These are phyloP conservation scores for Theobroma grandiflorum DNA, from an alignment of 441 rosid genomes.

Conservation along the genomic window DNA sequence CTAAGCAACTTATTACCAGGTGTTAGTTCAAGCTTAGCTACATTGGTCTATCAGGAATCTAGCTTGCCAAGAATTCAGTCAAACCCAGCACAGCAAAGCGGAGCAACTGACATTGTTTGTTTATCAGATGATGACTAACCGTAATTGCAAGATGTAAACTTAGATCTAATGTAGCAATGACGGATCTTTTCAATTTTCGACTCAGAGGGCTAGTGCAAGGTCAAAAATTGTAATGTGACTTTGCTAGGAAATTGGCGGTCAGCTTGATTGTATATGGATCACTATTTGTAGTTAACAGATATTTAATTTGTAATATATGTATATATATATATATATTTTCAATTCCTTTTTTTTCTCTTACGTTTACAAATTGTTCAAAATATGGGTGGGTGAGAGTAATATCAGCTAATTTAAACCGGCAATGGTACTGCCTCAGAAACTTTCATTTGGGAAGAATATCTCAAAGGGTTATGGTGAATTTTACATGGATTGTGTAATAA, in stretches of 20 bases:
- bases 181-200: neutral
- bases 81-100: conserved; percentile 20
- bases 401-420: neutral
- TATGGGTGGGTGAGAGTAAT: neutral
- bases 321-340: neutral
- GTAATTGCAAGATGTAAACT: neutral
- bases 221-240: neutral
- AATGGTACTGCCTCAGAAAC: too few species aligned
- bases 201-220: conserved; percentile 10
- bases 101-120: conserved; percentile 54
- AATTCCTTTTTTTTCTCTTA: neutral
- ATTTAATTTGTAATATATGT: conserved; percentile 4
- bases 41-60: conserved; percentile 30
- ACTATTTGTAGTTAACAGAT: neutral
- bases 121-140: conserved; percentile 88
- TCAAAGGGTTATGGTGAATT: too few species aligned
- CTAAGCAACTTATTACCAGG: conserved; percentile 31
- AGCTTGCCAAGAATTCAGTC: conserved; percentile 20
- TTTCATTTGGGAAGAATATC: too few species aligned
- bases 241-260: neutral
- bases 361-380: neutral
- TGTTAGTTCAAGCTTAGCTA: conserved; percentile 17
- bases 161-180: conserved; percentile 8
- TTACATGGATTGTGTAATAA: too few species aligned
- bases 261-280: conserved; percentile 6